These are phyloP conservation scores for Rhodotorula kratochvilovae DNA, from an alignment of 768 basidiomycete genomes.

Conservation along the genomic window DNA sequence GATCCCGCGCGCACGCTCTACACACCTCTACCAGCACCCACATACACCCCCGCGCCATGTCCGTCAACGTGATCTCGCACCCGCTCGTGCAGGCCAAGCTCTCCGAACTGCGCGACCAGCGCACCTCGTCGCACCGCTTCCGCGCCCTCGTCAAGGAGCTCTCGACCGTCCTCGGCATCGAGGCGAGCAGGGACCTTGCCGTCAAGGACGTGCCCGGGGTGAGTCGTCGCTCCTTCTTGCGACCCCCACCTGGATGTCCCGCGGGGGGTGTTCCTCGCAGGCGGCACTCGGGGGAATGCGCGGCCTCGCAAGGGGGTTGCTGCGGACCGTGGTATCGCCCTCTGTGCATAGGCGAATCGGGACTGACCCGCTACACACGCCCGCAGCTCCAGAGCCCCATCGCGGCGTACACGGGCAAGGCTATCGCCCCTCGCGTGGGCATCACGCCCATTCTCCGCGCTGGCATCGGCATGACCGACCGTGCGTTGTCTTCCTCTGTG, in stretches of 20 bases:
- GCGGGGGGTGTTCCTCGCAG: no score
- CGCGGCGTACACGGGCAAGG: slow-evolving; percentile 68
- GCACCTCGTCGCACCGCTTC: slow-evolving; percentile 32
- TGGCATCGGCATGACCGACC: slow-evolving; percentile 84
- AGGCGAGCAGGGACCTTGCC: slow-evolving; percentile 68
- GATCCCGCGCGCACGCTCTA: no score
- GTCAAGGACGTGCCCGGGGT: slow-evolving; percentile 64
- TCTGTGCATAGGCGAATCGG: no score
- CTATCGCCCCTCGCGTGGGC: slow-evolving; percentile 71
- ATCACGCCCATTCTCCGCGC: slow-evolving; percentile 88
- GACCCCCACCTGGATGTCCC: no score
- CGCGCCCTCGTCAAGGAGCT: slow-evolving; percentile 52
- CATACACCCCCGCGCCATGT: not conserved
- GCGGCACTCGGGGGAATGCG: no score
- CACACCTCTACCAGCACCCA: no score
- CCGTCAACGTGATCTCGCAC: slow-evolving; percentile 17
- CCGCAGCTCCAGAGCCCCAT: slow-evolving; percentile 59
- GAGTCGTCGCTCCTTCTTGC: slow-evolving; percentile 43
- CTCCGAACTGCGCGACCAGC: slow-evolving; percentile 30
- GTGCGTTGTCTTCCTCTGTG: slow-evolving; percentile 31
- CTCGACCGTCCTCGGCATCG: slow-evolving; percentile 73
- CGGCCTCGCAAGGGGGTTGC: no score
- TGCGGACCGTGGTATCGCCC: no score
- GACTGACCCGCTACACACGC: not conserved
- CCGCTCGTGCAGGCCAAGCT: slow-evolving; percentile 37